Evolutionary conservation across 2,329 filamentous ascomycete species (phyloP), one percentile per base, ranked within the genome.

Genomic region (Neopestalotiopsis sp.): DNA sequence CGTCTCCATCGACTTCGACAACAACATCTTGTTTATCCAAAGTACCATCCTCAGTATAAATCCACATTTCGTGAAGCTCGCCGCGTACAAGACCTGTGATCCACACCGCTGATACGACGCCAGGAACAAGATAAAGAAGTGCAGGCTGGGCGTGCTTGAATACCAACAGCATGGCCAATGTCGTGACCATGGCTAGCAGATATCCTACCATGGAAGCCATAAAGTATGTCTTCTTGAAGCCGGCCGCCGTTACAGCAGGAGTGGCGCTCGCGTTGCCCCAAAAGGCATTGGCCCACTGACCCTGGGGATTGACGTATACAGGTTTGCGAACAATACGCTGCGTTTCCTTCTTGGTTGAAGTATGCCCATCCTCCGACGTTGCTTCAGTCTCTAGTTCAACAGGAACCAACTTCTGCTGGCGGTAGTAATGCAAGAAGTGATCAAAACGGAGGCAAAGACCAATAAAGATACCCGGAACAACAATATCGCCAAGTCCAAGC

Each of bases 401-500:
- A 1, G 79, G 74, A 4, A 81, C 83, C 24, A 84, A 81, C 71
- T 84, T 86, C 77, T 90, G 86, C 76, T 93, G 90, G 52, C 85
- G 85, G 45, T 92, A 85, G 77, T 98, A 98, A 82, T 92, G 90
- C 67, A 94, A 85, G 82, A 94, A 96, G 7, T 97, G 85, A 77
- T 99, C 95, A 74, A 97, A 97, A n/a, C 95, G 90, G 30, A 99
- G 84, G 2, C 95, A 94, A 57, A 98, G 87, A 1, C 89, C 94
- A 71, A 98, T 92, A 81, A 98, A 91, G 76, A 98, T 94, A 9
- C 95, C 96, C 0, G 95, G 95, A 3, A 99, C 85, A 1, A 97
- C 93, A 69, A 99, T 93, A 77, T 99, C 95, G n/a, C 95, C 95
- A 0, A 98, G 86, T 0, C 95, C 95, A 7, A 99, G 90, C 88